These are phyloP conservation scores for Canavalia gladiata DNA, from an alignment of 306 rosid genomes.

Conservation along the genomic window DNA sequence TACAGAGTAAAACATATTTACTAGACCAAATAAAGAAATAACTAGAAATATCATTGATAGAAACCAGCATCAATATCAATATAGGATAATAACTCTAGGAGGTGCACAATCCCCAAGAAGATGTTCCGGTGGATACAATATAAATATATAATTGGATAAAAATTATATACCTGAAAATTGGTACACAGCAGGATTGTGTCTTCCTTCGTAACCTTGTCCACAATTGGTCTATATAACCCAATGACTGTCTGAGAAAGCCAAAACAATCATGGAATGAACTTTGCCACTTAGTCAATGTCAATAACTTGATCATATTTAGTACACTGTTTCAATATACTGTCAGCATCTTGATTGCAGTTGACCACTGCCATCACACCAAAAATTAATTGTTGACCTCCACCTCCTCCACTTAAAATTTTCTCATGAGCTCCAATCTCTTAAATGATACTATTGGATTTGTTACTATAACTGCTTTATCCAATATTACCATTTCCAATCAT, in stretches of 20 bases:
- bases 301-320: slow-evolving; percentile 77
- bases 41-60: slow-evolving; percentile 21
- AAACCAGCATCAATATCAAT: slow-evolving; percentile 27
- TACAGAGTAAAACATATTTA: background rate
- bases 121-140: slow-evolving; percentile 13
- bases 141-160: slow-evolving; percentile 32
- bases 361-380: slow-evolving; percentile 68
- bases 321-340: slow-evolving; percentile 66
- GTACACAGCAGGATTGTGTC: slow-evolving; percentile 75
- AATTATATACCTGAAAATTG: slow-evolving; percentile 71
- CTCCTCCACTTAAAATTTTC: slow-evolving; percentile 58
- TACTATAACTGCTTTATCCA: slow-evolving; percentile 78
- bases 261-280: slow-evolving; percentile 71
- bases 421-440: slow-evolving; percentile 73
- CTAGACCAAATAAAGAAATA: slow-evolving; percentile 16
- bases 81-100: slow-evolving; percentile 16
- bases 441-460: slow-evolving; percentile 78
- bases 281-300: slow-evolving; percentile 68
- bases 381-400: slow-evolving; percentile 61
- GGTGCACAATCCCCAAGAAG: slow-evolving; percentile 21
- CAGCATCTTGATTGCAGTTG: slow-evolving; percentile 75
- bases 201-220: slow-evolving; percentile 66
- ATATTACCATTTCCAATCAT: slow-evolving; percentile 78
- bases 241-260: slow-evolving; percentile 66
- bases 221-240: slow-evolving; percentile 62